Conservation (phyloP, 768 basidiomycete genomes). For the Lepiota subincarnata region DNA sequence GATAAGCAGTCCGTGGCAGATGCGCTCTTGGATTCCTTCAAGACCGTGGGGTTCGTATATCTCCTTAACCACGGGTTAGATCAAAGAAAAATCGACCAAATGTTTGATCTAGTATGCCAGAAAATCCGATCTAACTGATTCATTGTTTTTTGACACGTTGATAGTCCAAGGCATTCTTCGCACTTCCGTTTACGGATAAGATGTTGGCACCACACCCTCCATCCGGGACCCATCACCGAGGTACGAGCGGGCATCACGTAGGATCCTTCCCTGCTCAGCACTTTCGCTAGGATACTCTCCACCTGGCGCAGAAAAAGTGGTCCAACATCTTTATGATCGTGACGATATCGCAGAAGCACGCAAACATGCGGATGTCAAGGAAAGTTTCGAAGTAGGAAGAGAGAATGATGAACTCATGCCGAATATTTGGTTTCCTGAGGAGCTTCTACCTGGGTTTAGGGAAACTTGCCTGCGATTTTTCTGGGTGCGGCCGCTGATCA, state of each 20-base stretch:
- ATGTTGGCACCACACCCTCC: constrained; percentile 42
- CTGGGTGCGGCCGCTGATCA: constrained; percentile 29
- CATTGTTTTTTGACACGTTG: neutral
- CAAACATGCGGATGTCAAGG: constrained; percentile 38
- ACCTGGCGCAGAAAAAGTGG: constrained; percentile 36
- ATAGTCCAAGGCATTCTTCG: constrained; percentile 38
- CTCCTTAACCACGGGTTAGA: constrained; percentile 39
- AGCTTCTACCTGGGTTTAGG: constrained; percentile 48
- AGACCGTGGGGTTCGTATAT: constrained; percentile 45
- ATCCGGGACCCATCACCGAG: constrained; percentile 42
- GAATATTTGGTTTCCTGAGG: constrained; percentile 57
- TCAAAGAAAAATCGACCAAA: constrained; percentile 29
- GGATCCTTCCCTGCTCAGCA: neutral
- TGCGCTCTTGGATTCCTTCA: constrained; percentile 41
- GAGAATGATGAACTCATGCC: constrained; percentile 43
- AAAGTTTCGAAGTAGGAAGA: constrained; percentile 52
- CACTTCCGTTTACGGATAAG: constrained; percentile 33
- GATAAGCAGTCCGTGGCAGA: constrained; percentile 36
- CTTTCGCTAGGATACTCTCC: constrained; percentile 31
- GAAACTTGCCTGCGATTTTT: constrained; percentile 50
- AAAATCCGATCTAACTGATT: neutral
- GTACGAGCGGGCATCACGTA: constrained; percentile 23
- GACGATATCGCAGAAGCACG: constrained; percentile 24
- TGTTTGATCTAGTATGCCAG: constrained; percentile 38
- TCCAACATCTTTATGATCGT: constrained; percentile 30